Evolutionary conservation across 2,329 filamentous ascomycete species (phyloP).

Genomic region (Beauveria medogensis): DNA sequence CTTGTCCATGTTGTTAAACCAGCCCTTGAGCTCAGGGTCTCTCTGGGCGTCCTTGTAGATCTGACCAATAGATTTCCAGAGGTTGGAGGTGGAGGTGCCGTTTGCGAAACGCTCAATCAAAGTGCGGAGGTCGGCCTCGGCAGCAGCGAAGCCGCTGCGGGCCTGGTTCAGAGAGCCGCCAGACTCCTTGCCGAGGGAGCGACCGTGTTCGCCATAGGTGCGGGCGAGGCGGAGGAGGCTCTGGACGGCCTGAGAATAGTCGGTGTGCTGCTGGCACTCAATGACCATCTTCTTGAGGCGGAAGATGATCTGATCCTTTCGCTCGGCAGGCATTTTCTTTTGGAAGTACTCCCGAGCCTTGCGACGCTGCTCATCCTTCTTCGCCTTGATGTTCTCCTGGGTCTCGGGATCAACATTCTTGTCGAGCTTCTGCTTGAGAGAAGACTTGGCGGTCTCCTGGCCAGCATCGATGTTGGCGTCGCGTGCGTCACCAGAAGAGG

Average conservation of each 20-base stretch:
- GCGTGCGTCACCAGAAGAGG: slow-evolving; percentile 37
- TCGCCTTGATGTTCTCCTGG: slow-evolving; percentile 38
- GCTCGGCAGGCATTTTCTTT: slow-evolving; percentile 84
- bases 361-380: slow-evolving; percentile 35
- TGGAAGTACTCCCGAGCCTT: slow-evolving; percentile 66
- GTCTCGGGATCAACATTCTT: slow-evolving; percentile 60
- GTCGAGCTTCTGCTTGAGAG: slow-evolving; percentile 48
- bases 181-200: slow-evolving; percentile 54
- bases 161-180: slow-evolving; percentile 65
- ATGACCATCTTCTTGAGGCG: slow-evolving; percentile 95
- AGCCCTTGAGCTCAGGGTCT: slow-evolving; percentile 77
- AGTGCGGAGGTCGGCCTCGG: slow-evolving; percentile 69
- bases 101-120: slow-evolving; percentile 95
- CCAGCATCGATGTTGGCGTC: slow-evolving; percentile 43
- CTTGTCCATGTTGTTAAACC: slow-evolving; percentile 72
- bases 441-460: slow-evolving; percentile 26
- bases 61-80: slow-evolving; percentile 75
- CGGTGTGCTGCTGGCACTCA: slow-evolving; percentile 89
- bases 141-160: slow-evolving; percentile 57
- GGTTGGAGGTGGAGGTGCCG: slow-evolving; percentile 77
- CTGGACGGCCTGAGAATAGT: slow-evolving; percentile 87
- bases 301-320: slow-evolving; percentile 85
- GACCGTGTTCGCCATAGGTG: slow-evolving; percentile 71
- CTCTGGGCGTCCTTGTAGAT: slow-evolving; percentile 82
- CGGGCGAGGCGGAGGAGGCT: slow-evolving; percentile 79